Percentiles rank a stretch among this genome's conserved stretches.
Evolutionary conservation across 306 rosid species (phyloP).

Genomic region (Lagenaria siceraria): DNA sequence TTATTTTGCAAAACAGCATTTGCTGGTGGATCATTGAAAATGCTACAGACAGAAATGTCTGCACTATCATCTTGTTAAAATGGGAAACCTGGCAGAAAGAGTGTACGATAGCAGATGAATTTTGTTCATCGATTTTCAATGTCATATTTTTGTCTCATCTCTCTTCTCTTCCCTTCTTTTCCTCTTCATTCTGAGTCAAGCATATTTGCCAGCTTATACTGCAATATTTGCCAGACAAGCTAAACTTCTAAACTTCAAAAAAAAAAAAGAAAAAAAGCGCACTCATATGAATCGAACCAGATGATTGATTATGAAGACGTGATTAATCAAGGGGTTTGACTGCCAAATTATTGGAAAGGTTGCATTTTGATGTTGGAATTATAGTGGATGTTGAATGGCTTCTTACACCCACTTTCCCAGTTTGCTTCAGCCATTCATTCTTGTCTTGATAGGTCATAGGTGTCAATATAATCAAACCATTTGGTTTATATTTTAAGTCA

Average conservation of each 20-base stretch:
- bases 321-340: neutral
- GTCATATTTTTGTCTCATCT: neutral
- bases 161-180: neutral
- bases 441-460: neutral
- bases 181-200: neutral
- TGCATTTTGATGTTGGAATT: neutral
- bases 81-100: slow-evolving; percentile 18
- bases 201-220: no score
- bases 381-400: neutral
- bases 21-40: slow-evolving; percentile 42
- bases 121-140: slow-evolving; percentile 8
- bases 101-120: slow-evolving; percentile 12
- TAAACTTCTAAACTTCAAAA: no score
- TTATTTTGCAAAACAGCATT: slow-evolving; percentile 19
- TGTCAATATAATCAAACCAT: neutral
- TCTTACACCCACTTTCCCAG: neutral
- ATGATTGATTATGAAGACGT: neutral
- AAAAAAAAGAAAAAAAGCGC: neutral
- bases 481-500: neutral
- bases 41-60: slow-evolving; percentile 34
- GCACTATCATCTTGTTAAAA: slow-evolving; percentile 30
- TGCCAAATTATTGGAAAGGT: neutral
- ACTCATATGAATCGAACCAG: neutral
- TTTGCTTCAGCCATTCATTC: neutral
- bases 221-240: neutral